Evolutionary conservation across 768 basidiomycete genomes (phyloP), one percentile per base, ranked within the genome.

Genomic region (Trametes meyenii): DNA sequence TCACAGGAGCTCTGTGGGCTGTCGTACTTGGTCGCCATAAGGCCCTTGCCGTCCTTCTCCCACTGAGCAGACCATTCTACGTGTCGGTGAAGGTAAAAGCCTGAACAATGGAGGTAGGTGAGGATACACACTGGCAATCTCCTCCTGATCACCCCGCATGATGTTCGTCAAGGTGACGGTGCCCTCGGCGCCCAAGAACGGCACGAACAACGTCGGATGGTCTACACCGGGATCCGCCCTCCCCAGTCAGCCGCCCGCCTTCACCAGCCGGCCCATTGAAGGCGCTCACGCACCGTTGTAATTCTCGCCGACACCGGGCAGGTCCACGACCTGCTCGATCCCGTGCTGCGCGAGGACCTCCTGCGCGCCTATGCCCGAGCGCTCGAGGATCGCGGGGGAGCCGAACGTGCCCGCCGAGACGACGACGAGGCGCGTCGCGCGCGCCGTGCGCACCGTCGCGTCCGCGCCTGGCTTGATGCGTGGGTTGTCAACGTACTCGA

Each of bases 341-440:
- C 71, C 73, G 16, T 63, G 62, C n/a, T 66, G 24, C 42, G 69
- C 58, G 0, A 82, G 73, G 0, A 76, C 43, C 0, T 64, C 63
- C 48, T 61, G 61, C 6, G 70, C 61, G 1, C 81, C 81, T 13
- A 82, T 75, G 0, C 80, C 81, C 1, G 78, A 85, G 3, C 85
- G 76, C 66, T 87, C 83, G 10, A 88, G 77, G 19, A 88, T 77
- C 50, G 76, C 74, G 0, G 84, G 79, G 0, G 79, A 79, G 11
- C 79, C 78, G 23, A 80, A 72, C 0, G 78, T 54, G 1, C 80
- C 79, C 1, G 75, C 74, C 14, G 75, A 75, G 2, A 81, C 48
- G 0, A 81, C 70, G 11, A 81, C 75, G 6, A 80, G 62, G 29
- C 71, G 71, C 10, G 65, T 67, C 4, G 77, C 80, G 16, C 52